Conservation (phyloP, 768 basidiomycete genomes). For the Lentinula sp. region DNA sequence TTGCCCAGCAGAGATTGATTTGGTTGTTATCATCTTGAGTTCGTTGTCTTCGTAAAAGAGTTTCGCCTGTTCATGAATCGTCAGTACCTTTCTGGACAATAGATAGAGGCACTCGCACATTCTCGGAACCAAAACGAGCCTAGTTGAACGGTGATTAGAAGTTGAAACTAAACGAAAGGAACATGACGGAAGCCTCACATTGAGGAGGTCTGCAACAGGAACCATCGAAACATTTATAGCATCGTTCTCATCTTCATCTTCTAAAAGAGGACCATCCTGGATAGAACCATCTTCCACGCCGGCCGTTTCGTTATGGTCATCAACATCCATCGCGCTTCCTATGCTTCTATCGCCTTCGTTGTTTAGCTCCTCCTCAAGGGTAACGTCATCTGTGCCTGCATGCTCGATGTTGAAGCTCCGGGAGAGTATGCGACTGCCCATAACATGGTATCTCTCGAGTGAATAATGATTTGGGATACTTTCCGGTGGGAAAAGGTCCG, state of each 20-base stretch:
- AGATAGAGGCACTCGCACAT: conserved; percentile 42
- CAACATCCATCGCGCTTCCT: conserved; percentile 38
- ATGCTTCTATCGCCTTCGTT: conserved; percentile 22
- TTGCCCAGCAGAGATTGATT: conserved; percentile 64
- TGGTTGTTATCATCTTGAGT: conserved; percentile 79
- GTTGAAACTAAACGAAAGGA: background rate
- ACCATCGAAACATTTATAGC: conserved; percentile 82
- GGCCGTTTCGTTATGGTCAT: conserved; percentile 12
- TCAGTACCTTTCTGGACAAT: background rate
- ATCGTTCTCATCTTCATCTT: conserved; percentile 36
- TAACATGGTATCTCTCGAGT: conserved; percentile 73
- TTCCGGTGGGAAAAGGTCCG: conserved; percentile 62
- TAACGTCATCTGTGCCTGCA: conserved; percentile 25
- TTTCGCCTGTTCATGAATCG: conserved; percentile 52
- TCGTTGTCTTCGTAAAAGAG: conserved; percentile 71
- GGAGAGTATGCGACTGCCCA: conserved; percentile 89
- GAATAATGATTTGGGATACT: conserved; percentile 48
- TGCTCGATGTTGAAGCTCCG: conserved; percentile 83
- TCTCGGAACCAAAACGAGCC: conserved; percentile 77
- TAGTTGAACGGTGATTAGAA: background rate
- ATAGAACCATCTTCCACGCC: conserved; percentile 7
- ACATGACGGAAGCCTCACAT: conserved; percentile 21
- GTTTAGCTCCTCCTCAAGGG: conserved; percentile 25
- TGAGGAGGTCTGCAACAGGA: conserved; percentile 94
- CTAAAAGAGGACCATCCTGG: conserved; percentile 11